Percentiles rank a stretch among this genome's conserved stretches.
phyloP scores from a whole-genome alignment of 1,139 yeast species.

The Maudiozyma humilis region DNA sequence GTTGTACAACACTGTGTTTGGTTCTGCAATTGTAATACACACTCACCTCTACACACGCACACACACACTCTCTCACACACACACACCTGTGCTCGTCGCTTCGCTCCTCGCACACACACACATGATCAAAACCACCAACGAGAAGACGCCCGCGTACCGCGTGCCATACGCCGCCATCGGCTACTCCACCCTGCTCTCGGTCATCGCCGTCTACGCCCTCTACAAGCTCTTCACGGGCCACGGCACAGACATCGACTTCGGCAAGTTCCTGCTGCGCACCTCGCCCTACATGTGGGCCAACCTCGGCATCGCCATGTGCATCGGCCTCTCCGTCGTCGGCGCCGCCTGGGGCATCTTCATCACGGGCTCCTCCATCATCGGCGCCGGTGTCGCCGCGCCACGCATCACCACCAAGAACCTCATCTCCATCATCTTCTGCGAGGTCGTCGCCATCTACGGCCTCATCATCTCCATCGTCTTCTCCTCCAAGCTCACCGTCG shows the following conservation, averaged over 20 bases:
- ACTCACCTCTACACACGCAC: neutral
- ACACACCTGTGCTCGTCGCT: too few relatives aligned
- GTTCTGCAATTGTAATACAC: neutral
- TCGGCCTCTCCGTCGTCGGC: constrained; percentile 91
- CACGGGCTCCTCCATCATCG: constrained; percentile 89
- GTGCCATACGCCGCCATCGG: constrained; percentile 12
- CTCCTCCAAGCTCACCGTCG: constrained; percentile 80
- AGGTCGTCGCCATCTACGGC: constrained; percentile 97
- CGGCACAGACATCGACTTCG: constrained; percentile 86
- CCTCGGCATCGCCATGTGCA: constrained; percentile 84
- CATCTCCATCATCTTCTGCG: constrained; percentile 95
- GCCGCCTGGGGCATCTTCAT: constrained; percentile 99
- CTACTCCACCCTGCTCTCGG: constrained; percentile 17
- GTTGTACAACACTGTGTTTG: neutral
- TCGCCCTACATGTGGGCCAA: constrained; percentile 98
- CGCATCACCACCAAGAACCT: constrained; percentile 94
- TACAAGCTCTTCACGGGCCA: constrained; percentile 85
- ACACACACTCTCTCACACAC: too few relatives aligned
- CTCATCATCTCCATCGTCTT: constrained; percentile 97
- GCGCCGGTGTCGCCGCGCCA: constrained; percentile 98
- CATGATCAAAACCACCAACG: constrained; percentile 5
- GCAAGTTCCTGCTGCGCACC: constrained; percentile 72
- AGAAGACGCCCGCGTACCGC: constrained; percentile 3
- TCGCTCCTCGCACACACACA: too few relatives aligned
- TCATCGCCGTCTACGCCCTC: constrained; percentile 26